These are phyloP conservation scores for Citrullus mucosospermus DNA, from an alignment of 306 rosid genomes.

Conservation along the genomic window DNA sequence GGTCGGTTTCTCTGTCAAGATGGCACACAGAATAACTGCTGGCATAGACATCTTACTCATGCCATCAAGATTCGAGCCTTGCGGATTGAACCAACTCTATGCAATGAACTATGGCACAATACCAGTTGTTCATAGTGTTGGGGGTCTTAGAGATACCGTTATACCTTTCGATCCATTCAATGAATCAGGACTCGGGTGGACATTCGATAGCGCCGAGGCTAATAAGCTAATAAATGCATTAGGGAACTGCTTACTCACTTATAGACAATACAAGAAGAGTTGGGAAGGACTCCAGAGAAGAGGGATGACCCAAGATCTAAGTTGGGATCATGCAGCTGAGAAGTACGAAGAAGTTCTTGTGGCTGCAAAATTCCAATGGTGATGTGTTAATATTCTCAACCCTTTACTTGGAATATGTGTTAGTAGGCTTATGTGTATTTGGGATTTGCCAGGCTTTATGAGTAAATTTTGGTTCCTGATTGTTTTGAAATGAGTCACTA, in stretches of 20 bases:
- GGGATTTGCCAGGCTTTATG: not conserved
- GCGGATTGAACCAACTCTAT: slow-evolving; percentile 89
- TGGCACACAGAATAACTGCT: slow-evolving; percentile 87
- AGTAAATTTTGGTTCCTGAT: not conserved
- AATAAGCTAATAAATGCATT: slow-evolving; percentile 50
- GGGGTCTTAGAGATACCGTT: slow-evolving; percentile 84
- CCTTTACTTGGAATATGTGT: not conserved
- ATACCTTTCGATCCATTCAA: slow-evolving; percentile 56
- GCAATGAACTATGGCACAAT: slow-evolving; percentile 88
- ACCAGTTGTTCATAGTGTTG: slow-evolving; percentile 93
- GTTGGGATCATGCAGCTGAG: slow-evolving; percentile 92
- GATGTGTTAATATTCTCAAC: slow-evolving; percentile 9
- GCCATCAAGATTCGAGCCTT: slow-evolving; percentile 98
- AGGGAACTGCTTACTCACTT: slow-evolving; percentile 65
- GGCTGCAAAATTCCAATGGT: slow-evolving; percentile 89
- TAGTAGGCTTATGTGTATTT: not conserved
- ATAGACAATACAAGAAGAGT: slow-evolving; percentile 58
- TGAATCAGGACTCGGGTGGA: slow-evolving; percentile 85
- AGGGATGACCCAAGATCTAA: slow-evolving; percentile 79
- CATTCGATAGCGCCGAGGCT: slow-evolving; percentile 69
- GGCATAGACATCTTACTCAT: slow-evolving; percentile 79
- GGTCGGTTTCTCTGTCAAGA: slow-evolving; percentile 86
- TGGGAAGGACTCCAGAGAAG: slow-evolving; percentile 95
- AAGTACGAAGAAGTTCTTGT: slow-evolving; percentile 81
- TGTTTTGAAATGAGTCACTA: not conserved